Conservation (phyloP, 805 yeast species). For the Wickerhamiella brachini region DNA sequence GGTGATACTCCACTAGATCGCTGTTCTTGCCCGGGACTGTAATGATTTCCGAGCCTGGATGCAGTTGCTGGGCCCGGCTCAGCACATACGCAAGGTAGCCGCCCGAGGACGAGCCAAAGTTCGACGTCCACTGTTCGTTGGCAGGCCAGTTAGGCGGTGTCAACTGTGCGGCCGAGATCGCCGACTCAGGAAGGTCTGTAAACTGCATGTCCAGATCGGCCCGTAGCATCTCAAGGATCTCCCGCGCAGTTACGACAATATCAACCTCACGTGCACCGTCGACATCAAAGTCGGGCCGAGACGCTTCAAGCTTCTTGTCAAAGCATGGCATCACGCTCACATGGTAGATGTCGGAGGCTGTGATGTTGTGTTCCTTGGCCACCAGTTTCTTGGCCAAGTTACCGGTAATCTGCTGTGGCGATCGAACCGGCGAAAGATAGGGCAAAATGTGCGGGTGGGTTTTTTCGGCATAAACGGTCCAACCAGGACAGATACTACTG, state of each 20-base stretch:
- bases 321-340: conserved; percentile 92
- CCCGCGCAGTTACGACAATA: conserved; percentile 87
- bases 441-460: conserved; percentile 80
- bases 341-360: conserved; percentile 45
- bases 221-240: conserved; percentile 56
- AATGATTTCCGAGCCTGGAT: conserved; percentile 25
- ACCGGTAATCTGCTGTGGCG: conserved; percentile 93
- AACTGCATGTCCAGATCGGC: conserved; percentile 30
- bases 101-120: conserved; percentile 74
- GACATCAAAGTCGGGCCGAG: conserved; percentile 52
- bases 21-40: conserved; percentile 49
- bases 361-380: conserved; percentile 24
- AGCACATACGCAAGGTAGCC: conserved; percentile 73
- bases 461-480: conserved; percentile 91
- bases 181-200: conserved; percentile 6
- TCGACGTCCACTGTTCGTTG: conserved; percentile 52
- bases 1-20: conserved; percentile 58
- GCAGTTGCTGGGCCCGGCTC: conserved; percentile 18
- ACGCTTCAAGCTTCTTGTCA: conserved; percentile 90
- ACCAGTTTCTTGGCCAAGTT: conserved; percentile 45
- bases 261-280: conserved; percentile 53
- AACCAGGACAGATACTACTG: conserved; percentile 83
- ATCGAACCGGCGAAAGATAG: conserved; percentile 55
- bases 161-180: background rate
- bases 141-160: conserved; percentile 58